Evolutionary conservation across 2,329 filamentous ascomycete species (phyloP).

Genomic region (Sclerotinia borealis): DNA sequence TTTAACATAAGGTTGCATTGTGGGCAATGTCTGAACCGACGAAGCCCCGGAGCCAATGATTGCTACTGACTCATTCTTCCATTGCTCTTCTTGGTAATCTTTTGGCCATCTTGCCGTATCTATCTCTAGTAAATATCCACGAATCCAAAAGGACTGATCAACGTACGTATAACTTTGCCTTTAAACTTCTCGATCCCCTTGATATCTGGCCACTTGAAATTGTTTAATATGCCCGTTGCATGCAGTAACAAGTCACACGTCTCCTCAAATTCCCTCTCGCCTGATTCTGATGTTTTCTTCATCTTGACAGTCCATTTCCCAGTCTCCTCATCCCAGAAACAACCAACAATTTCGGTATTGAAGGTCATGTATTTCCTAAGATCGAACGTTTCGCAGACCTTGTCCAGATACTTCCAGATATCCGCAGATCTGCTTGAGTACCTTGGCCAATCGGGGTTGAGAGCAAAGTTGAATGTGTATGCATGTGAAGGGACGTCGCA

Average conservation of each 20-base stretch:
- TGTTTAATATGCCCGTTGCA: constrained; percentile 26
- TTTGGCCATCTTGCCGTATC: constrained; percentile 42
- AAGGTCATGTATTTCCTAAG: constrained; percentile 48
- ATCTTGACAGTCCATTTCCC: constrained; percentile 46
- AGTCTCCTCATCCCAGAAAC: constrained; percentile 43
- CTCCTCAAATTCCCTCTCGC: constrained; percentile 22
- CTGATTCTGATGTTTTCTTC: constrained; percentile 31
- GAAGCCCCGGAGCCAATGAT: constrained; percentile 37
- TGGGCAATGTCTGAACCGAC: constrained; percentile 34
- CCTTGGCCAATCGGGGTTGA: constrained; percentile 51
- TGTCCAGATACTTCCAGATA: constrained; percentile 45
- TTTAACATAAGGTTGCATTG: constrained; percentile 37
- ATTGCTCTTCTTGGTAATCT: constrained; percentile 25
- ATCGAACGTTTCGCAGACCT: constrained; percentile 43
- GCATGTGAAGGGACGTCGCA: constrained; percentile 34
- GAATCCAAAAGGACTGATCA: neutral
- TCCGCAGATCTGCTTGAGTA: constrained; percentile 53
- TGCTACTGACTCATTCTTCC: constrained; percentile 32
- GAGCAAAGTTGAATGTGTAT: constrained; percentile 48
- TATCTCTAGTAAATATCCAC: neutral
- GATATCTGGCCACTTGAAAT: constrained; percentile 42
- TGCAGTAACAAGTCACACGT: constrained; percentile 25
- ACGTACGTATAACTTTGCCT: constrained; percentile 39
- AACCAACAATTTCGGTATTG: constrained; percentile 41
- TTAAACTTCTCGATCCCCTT: constrained; percentile 41